Conservation (phyloP, 192 early-diverging fungal species). For the Backusella psychrophila region DNA sequence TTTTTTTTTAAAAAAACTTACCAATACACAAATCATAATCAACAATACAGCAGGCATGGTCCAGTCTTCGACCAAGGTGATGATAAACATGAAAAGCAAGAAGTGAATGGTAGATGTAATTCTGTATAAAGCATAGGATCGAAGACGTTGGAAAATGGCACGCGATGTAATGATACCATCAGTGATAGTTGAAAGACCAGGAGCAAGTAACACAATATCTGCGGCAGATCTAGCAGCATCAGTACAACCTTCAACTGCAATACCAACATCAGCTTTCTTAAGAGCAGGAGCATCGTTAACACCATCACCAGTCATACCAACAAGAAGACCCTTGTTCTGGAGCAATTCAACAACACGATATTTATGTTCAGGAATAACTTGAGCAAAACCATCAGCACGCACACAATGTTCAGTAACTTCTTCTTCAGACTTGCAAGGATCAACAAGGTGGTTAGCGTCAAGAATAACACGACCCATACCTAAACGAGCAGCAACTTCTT, state of each 20-base stretch:
- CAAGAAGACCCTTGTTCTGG: slow-evolving; percentile 81
- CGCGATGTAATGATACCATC: slow-evolving; percentile 88
- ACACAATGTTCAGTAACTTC: slow-evolving; percentile 80
- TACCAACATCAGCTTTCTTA: slow-evolving; percentile 97
- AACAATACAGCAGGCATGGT: slow-evolving; percentile 75
- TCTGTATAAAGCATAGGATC: slow-evolving; percentile 90
- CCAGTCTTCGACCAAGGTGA: slow-evolving; percentile 81
- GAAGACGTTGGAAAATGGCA: slow-evolving; percentile 95
- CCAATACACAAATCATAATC: slow-evolving; percentile 85
- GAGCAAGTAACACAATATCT: slow-evolving; percentile 91
- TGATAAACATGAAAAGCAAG: slow-evolving; percentile 93
- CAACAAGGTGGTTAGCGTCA: slow-evolving; percentile 83
- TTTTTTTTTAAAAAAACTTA: slow-evolving; percentile 9
- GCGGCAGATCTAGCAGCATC: slow-evolving; percentile 94
- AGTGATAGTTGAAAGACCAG: slow-evolving; percentile 89
- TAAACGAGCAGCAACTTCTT: slow-evolving; percentile 86
- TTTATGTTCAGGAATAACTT: slow-evolving; percentile 98
- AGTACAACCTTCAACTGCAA: slow-evolving; percentile 94
- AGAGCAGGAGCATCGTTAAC: slow-evolving; percentile 94
- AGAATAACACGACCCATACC: slow-evolving; percentile 92
- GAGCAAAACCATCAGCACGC: slow-evolving; percentile 93
- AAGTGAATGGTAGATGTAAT: slow-evolving; percentile 97
- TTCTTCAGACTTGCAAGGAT: slow-evolving; percentile 74
- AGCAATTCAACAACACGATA: slow-evolving; percentile 95
- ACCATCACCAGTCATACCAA: slow-evolving; percentile 93